Evolutionary conservation across 257 asterid genomes (phyloP).

Genomic region (Rehmannia glutinosa): DNA sequence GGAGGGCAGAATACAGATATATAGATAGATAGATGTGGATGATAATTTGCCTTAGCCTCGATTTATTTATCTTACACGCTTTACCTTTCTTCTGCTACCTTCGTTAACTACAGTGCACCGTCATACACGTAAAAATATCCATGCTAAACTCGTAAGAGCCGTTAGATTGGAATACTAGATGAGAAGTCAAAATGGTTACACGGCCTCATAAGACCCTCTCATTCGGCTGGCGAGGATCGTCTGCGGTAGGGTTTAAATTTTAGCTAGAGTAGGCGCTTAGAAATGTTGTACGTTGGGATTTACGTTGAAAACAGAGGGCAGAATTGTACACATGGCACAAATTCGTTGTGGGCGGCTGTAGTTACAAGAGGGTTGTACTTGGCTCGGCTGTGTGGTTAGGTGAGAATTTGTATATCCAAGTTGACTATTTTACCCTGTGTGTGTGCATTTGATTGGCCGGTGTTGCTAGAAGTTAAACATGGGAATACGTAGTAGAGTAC

Average conservation of each 20-base stretch:
- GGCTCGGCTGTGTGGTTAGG: neutral
- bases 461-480: neutral
- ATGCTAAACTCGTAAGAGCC: neutral
- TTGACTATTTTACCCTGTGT: constrained; percentile 1
- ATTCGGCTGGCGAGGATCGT: neutral
- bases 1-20: neutral
- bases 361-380: neutral
- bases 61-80: constrained; percentile 6
- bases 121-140: neutral
- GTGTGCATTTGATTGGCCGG: neutral
- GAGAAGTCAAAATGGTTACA: neutral
- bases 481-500: neutral
- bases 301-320: neutral
- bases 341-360: neutral
- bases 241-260: neutral
- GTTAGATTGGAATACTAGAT: neutral
- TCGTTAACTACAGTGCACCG: constrained; percentile 8
- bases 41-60: neutral
- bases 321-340: neutral
- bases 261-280: neutral
- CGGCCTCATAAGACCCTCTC: neutral
- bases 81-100: neutral
- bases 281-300: neutral
- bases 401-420: neutral
- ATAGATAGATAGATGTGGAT: constrained; percentile 3